Base-by-base conservation (phyloP, 1,284 basidiomycete species). In the Ustanciosporium gigantosporum region DNA sequence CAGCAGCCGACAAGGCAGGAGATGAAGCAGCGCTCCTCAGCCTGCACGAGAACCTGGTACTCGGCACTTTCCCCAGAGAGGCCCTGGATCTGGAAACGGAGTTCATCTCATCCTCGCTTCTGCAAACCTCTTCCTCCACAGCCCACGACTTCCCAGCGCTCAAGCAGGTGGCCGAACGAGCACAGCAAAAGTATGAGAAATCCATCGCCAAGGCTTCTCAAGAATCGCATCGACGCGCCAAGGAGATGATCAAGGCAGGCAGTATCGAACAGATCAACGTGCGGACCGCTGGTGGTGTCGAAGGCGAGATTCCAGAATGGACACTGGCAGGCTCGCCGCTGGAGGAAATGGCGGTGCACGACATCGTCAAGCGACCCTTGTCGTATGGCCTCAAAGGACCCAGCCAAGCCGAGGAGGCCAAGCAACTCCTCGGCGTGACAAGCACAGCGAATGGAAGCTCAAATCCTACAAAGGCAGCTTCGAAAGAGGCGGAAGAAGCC, bases 161-260 rank as follows among this genome's bases (percentile, higher is more conserved):
- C 19, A 83, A 87, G n/a, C 84, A 86, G 8, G 91, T 98, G 42
- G 94, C 95, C 85, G 82, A 84, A 47, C 86, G 90, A 41, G 94
- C 93, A 0, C 92, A 96, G 64, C 82, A 84, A 6, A 90, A 97
- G 89, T 98, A 95, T 77, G 91, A 95, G 73, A 86, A 91, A 23
- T 92, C 90, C 52, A 88, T 91, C 73, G 87, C 88, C 24, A 95
- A 94, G 75, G 93, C 94, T 3, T 88, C 87, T 66, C 83, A 86
- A 16, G 87, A 87, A 46, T 89, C 88, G 66, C 90, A 96, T 80
- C 86, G 87, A 61, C 85, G 91, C 9, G 88, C 93, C 5, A 98
- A 97, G 78, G 87, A 87, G 46, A 88, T 95, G 82, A 82, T 84
- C 51, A 89, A 88, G 46, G 53, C 51, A 4, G 69, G 64, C 8